Evolutionary conservation across 371 early-diverging fungal genomes (phyloP), one percentile per base, ranked within the genome.

Genomic region (Rhizomucor pusillus): DNA sequence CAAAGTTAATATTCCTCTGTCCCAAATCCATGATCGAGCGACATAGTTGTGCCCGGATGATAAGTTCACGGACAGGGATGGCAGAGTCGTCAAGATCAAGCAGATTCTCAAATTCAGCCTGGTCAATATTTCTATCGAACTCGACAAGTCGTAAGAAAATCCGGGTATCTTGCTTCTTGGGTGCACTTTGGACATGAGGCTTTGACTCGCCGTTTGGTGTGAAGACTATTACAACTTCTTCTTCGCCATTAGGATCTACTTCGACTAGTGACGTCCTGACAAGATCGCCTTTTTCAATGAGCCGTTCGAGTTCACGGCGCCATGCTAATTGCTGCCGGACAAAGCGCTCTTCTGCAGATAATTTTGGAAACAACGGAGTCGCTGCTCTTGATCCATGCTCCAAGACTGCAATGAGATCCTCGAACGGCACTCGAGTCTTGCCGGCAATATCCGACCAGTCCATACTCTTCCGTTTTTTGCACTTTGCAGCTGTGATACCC

Each of bases 1-100:
- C 99, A 68, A 98, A 96, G 57, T 97, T 98, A 70, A 97, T 95
- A 66, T 94, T 92, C 67, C 90, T 91, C 66, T 98, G 99, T 11
- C 95, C 95, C 1, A 98, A 72, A 43, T 95, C 97, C 86, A 98
- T 89, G 29, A 88, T 79, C 1, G 94, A 90, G 18, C 90, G 79
- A 57, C 89, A 90, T 2, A 97, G 73, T 3, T 90, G 84, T 4
- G 90, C 87, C 18, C 95, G 87, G 1, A 98, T 71, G 69, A 97
- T 81, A 29, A 98, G 80, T 69, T 97, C 94, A 3, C 97, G 87
- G n/a, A 96, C 86, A 11, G 98, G 99, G n/a, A 95, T 91, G 52
- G 73, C 74, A 2, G 62, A 56, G 13, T 76, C 64, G 43, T 84
- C 81, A 0, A 79, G 73, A 39, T 80, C 82, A 41, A 89, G 65